Conservation (phyloP, 306 rosid genomes). For the Cucurbita pepo region DNA sequence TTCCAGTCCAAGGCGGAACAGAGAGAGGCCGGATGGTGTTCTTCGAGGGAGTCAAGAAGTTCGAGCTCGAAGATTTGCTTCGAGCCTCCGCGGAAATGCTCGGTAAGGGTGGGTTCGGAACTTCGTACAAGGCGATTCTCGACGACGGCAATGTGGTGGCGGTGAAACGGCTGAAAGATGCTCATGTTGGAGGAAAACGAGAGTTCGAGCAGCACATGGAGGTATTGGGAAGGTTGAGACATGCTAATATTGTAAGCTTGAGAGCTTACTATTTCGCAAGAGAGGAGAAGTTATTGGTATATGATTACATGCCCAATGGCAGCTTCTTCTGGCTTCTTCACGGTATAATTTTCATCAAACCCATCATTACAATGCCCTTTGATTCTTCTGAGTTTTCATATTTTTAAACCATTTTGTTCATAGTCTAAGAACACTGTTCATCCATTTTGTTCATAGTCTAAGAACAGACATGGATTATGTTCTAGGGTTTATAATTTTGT, state of each 20-base stretch:
- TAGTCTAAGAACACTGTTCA: neutral
- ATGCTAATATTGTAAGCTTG: slow-evolving; percentile 37
- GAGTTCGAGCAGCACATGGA: slow-evolving; percentile 78
- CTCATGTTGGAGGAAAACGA: slow-evolving; percentile 45
- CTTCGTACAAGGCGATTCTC: slow-evolving; percentile 70
- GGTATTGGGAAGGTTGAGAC: slow-evolving; percentile 40
- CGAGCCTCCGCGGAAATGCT: slow-evolving; percentile 86
- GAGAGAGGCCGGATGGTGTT: slow-evolving; percentile 65
- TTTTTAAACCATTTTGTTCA: neutral
- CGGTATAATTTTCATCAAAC: slow-evolving; percentile 24
- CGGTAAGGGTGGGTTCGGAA: slow-evolving; percentile 78
- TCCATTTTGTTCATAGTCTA: neutral
- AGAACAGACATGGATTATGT: neutral
- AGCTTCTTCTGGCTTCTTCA: slow-evolving; percentile 84
- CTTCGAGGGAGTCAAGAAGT: slow-evolving; percentile 56
- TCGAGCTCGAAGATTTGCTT: slow-evolving; percentile 68
- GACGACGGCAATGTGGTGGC: slow-evolving; percentile 78
- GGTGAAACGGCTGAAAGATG: slow-evolving; percentile 70
- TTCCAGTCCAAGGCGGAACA: slow-evolving; percentile 39
- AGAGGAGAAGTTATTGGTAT: slow-evolving; percentile 69
- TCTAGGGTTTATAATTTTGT: neutral
- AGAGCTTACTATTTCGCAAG: slow-evolving; percentile 67
- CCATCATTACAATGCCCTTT: neutral
- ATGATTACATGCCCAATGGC: slow-evolving; percentile 66
- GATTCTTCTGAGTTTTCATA: neutral